A percentile compares a stretch with the other conserved stretches of the same genome.
These are phyloP conservation scores for Ceratobasidium sp. DNA, from an alignment of 1,284 basidiomycete genomes.

Conservation along the genomic window DNA sequence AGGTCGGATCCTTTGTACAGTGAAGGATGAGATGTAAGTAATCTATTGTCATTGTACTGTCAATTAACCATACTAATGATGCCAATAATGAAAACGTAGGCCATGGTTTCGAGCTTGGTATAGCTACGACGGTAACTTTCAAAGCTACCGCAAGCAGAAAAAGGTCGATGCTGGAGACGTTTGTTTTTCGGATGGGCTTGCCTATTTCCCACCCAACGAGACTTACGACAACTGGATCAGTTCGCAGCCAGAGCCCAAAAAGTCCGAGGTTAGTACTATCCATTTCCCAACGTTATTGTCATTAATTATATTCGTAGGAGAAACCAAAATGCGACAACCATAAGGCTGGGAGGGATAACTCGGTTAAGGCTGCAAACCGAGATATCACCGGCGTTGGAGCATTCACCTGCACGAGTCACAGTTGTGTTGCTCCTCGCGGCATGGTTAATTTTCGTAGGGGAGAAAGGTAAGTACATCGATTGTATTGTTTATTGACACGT, in stretches of 20 bases:
- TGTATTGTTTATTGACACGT: not conserved
- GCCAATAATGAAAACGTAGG: not conserved
- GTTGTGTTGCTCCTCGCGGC: not conserved
- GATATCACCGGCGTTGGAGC: not conserved
- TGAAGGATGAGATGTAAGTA: too few relatives aligned
- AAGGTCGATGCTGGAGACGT: not conserved
- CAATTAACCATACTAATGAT: not conserved
- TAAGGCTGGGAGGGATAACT: not conserved
- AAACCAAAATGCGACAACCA: not conserved
- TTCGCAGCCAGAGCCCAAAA: not conserved
- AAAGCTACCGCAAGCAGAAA: not conserved
- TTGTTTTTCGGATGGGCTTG: not conserved
- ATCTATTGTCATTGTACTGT: not conserved
- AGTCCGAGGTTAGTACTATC: not conserved
- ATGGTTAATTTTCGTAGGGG: not conserved
- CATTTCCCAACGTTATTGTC: too few relatives aligned
- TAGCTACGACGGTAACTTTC: constrained; percentile 24
- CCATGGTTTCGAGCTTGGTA: constrained; percentile 9
- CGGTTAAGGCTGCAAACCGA: not conserved
- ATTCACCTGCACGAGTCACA: not conserved
- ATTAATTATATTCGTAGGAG: not conserved
- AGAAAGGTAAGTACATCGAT: not conserved
- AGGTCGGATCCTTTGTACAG: too few relatives aligned
- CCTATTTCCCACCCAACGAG: not conserved
- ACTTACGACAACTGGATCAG: not conserved